Base-by-base conservation (phyloP, 1,284 basidiomycete species). In the Trichosporon asahii region DNA sequence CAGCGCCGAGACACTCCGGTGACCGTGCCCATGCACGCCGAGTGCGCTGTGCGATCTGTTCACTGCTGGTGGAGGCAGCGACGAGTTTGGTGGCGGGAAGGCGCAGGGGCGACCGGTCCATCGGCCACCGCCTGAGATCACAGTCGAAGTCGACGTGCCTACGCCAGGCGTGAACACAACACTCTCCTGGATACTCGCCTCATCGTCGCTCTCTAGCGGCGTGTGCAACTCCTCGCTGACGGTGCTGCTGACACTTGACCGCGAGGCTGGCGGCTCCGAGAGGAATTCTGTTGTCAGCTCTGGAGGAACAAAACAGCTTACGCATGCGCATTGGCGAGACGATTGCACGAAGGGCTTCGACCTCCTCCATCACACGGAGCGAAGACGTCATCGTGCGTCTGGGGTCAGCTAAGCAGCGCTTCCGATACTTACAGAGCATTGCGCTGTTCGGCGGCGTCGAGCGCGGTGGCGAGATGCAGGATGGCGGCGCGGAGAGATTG, bases 241-340 rank as follows among this genome's bases (percentile, higher is more conserved):
- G 25, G 60, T 40, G 44, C 33, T 64, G 55, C 55, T 60, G 14
- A n/a, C 57, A 57, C 2, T 67, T 55, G n/a, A 68, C 66, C 8
- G 72, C 67, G 55, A 64, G 66, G 31, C 67, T 55, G 55, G 68
- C 35, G 18, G 61, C 14, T 25, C 44, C 23, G 31, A 21, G 44
- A 11, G 64, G 21, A 70, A 53, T 21, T 68, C 65, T 46, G 61
- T 18, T 12, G 27, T 37, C n/a, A 68, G 72, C 15, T 63, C 67
- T 29, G 44, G 7, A 60, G 12, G 23, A 35, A 14, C 11, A 5
- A 9, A 2, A 2, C 4, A 25, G 65, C 78, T 71, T 44, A 81
- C 79, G 92, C 87, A 93, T 91, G 63, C 92, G 86, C 71, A 95
- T 82, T 0, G 91, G 91, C 72, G 92, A 89, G 60, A 94, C 86